A percentile compares a stretch with the other conserved stretches of the same genome.
Conservation (phyloP, 2,329 filamentous ascomycete genomes). For the Epicoccum nigrum region DNA sequence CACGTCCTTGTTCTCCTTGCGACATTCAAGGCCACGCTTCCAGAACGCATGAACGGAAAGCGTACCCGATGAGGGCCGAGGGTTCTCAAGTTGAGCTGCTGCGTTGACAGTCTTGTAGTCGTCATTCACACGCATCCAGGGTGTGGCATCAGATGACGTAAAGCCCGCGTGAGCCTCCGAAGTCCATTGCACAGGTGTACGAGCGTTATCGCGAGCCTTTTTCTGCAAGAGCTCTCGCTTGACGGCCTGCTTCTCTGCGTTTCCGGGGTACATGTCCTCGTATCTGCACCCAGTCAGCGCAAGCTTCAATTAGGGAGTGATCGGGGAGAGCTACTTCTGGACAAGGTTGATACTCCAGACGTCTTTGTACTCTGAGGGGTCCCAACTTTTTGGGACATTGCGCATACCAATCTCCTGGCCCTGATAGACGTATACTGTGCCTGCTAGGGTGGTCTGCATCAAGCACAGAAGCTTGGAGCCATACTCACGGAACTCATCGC, state of each 20-base stretch:
- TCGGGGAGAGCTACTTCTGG: slow-evolving; percentile 38
- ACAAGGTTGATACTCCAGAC: slow-evolving; percentile 64
- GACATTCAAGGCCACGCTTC: slow-evolving; percentile 59
- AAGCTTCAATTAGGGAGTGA: too few species aligned
- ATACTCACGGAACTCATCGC: slow-evolving; percentile 53
- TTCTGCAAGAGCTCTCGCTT: slow-evolving; percentile 56
- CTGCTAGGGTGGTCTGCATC: slow-evolving; percentile 56
- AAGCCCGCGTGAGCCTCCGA: slow-evolving; percentile 65
- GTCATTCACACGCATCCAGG: slow-evolving; percentile 68
- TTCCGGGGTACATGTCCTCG: slow-evolving; percentile 36
- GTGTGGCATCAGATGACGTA: slow-evolving; percentile 56
- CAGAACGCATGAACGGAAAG: slow-evolving; percentile 66
- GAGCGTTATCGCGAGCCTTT: slow-evolving; percentile 69
- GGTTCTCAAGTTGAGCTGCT: slow-evolving; percentile 53
- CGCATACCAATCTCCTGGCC: slow-evolving; percentile 60
- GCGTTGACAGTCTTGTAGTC: slow-evolving; percentile 64
- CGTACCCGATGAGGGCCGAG: slow-evolving; percentile 36
- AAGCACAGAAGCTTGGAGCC: slow-evolving; percentile 56
- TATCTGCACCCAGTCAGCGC: slow-evolving; percentile 26
- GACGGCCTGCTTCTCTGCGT: slow-evolving; percentile 34
- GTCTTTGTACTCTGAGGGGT: slow-evolving; percentile 57
- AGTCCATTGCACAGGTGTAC: slow-evolving; percentile 73
- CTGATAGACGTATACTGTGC: slow-evolving; percentile 58
- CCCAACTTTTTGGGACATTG: slow-evolving; percentile 54
- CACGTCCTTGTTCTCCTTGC: slow-evolving; percentile 64